phyloP scores from a whole-genome alignment of 2,329 filamentous ascomycete species.

The Fusarium poae region DNA sequence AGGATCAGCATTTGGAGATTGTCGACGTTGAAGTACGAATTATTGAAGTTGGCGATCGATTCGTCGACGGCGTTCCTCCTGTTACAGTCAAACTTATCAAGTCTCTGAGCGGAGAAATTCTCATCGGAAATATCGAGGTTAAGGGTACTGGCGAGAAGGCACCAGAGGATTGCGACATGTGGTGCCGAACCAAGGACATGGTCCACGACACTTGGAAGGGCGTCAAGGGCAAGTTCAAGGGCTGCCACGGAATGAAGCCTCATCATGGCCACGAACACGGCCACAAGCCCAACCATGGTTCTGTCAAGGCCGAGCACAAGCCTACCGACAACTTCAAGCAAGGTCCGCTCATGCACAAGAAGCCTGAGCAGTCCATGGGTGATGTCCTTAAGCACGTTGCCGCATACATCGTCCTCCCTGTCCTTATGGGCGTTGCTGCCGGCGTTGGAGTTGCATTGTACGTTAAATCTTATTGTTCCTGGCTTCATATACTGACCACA shows the following conservation, averaged over 20 bases:
- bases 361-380: conserved; percentile 56
- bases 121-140: conserved; percentile 64
- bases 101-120: conserved; percentile 65
- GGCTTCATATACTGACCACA: conserved; percentile 46
- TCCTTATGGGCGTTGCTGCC: conserved; percentile 76
- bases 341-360: conserved; percentile 23
- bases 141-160: conserved; percentile 45
- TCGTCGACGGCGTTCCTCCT: conserved; percentile 66
- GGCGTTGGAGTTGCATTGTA: conserved; percentile 76
- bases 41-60: conserved; percentile 69
- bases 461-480: conserved; percentile 45
- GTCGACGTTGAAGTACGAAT: conserved; percentile 69
- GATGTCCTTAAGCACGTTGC: conserved; percentile 67
- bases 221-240: conserved; percentile 46
- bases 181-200: conserved; percentile 62
- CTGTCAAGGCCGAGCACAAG: conserved; percentile 39
- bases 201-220: conserved; percentile 48
- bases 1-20: conserved; percentile 65
- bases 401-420: conserved; percentile 74
- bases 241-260: conserved; percentile 47
- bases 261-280: conserved; percentile 20
- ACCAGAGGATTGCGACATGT: conserved; percentile 60
- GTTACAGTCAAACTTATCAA: conserved; percentile 74
- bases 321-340: conserved; percentile 42
- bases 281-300: conserved; percentile 26